Conservation (phyloP, 768 basidiomycete species). For the Trametes gibbosa region DNA sequence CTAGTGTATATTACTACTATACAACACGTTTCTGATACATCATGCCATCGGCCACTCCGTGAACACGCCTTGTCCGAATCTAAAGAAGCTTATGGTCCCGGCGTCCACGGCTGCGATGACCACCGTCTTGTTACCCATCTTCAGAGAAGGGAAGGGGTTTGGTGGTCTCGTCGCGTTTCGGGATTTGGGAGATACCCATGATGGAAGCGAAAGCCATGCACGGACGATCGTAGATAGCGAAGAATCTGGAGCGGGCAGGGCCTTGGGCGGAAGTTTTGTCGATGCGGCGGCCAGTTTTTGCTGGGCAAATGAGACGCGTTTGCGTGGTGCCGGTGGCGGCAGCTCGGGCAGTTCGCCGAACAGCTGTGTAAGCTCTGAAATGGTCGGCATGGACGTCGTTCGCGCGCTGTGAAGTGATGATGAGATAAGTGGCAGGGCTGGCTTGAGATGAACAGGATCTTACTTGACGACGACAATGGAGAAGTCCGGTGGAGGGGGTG, state of each 20-base stretch:
- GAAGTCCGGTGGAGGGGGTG: constrained; percentile 81
- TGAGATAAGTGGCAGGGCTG: neutral
- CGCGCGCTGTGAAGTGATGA: constrained; percentile 56
- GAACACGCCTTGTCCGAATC: constrained; percentile 84
- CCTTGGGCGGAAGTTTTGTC: neutral
- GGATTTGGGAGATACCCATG: neutral
- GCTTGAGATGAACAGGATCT: constrained; percentile 18
- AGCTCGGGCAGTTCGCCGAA: constrained; percentile 65
- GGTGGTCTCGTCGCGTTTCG: constrained; percentile 38
- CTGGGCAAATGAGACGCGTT: constrained; percentile 26
- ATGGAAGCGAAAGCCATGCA: constrained; percentile 25
- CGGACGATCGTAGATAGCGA: constrained; percentile 17
- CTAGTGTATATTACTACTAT: neutral
- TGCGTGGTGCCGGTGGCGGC: constrained; percentile 60
- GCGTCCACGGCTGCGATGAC: constrained; percentile 87
- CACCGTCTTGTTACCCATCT: constrained; percentile 79
- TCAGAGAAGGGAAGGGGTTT: constrained; percentile 79
- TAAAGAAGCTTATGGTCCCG: constrained; percentile 84
- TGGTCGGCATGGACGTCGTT: constrained; percentile 76
- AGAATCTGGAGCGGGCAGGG: neutral
- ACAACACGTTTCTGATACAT: neutral
- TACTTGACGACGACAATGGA: constrained; percentile 84
- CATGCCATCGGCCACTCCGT: constrained; percentile 73
- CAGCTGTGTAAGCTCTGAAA: constrained; percentile 72
- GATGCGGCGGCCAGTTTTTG: constrained; percentile 18